These are phyloP conservation scores for Populus euphratica DNA, from an alignment of 345 rosid genomes.

Conservation along the genomic window DNA sequence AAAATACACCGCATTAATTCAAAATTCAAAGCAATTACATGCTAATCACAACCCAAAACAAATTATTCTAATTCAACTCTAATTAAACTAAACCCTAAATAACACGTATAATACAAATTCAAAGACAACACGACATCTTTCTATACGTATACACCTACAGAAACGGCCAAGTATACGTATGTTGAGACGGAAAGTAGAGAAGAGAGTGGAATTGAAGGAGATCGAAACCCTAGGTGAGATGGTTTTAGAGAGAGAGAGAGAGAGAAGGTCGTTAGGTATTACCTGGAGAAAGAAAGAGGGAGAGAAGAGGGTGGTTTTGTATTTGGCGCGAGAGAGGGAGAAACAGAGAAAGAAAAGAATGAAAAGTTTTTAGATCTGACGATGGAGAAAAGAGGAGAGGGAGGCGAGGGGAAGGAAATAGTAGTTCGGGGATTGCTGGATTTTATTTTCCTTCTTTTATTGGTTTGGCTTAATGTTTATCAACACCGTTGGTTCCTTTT, in stretches of 20 bases:
- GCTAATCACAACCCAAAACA: background rate
- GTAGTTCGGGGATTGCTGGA: background rate
- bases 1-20: background rate
- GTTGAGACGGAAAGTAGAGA: background rate
- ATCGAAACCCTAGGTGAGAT: background rate
- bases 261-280: background rate
- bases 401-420: background rate
- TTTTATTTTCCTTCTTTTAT: background rate
- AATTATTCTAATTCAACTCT: too few relatives aligned
- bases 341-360: slow-evolving; percentile 14
- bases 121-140: background rate
- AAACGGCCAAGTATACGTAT: background rate
- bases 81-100: background rate
- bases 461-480: background rate
- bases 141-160: background rate
- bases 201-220: background rate
- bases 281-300: background rate
- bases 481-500: background rate
- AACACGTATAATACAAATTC: background rate
- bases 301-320: background rate
- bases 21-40: background rate
- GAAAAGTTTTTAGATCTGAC: slow-evolving; percentile 36
- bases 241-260: background rate
- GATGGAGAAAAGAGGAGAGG: slow-evolving; percentile 37
- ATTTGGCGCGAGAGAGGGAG: slow-evolving; percentile 34